Evolutionary conservation across 164 flowering plant species (phyloP).

Genomic region (Cinnamomum micranthum): DNA sequence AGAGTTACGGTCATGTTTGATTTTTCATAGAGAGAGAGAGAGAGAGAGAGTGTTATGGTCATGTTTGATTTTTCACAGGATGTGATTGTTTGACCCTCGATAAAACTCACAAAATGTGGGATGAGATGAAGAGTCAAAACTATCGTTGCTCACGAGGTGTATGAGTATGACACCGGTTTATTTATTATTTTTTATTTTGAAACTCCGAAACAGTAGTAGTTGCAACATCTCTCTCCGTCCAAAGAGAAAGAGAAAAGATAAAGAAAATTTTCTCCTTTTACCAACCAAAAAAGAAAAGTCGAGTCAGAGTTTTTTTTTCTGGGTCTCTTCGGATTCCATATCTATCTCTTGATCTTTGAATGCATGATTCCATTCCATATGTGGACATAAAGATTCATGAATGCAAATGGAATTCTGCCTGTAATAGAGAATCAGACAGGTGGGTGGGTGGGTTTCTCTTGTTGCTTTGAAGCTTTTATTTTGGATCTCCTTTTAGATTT

Average conservation of each 20-base stretch:
- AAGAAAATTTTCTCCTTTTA: conserved; percentile 30
- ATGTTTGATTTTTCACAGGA: too few species aligned
- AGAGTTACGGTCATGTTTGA: too few species aligned
- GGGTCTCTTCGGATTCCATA: conserved; percentile 29
- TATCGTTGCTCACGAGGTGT: not conserved
- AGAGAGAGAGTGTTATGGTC: too few species aligned
- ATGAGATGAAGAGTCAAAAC: not conserved
- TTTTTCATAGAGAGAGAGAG: too few species aligned
- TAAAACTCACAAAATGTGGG: too few species aligned
- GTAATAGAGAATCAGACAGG: conserved; percentile 9
- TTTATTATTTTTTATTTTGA: not conserved
- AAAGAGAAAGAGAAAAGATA: conserved; percentile 14
- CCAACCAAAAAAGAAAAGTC: conserved; percentile 29
- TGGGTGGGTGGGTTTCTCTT: conserved; percentile 19
- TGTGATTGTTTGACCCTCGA: too few species aligned
- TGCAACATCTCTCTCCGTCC: conserved; percentile 3
- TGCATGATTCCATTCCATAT: conserved; percentile 8
- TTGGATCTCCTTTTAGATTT: conserved; percentile 28
- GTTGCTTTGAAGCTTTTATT: conserved; percentile 10
- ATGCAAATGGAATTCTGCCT: conserved; percentile 6
- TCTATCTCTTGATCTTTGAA: conserved; percentile 18
- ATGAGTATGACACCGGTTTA: not conserved
- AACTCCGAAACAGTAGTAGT: not conserved
- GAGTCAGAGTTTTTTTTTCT: conserved; percentile 21
- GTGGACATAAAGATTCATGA: conserved; percentile 18